Evolutionary conservation across 345 rosid species (phyloP).

Genomic region (Raphanus sativus): DNA sequence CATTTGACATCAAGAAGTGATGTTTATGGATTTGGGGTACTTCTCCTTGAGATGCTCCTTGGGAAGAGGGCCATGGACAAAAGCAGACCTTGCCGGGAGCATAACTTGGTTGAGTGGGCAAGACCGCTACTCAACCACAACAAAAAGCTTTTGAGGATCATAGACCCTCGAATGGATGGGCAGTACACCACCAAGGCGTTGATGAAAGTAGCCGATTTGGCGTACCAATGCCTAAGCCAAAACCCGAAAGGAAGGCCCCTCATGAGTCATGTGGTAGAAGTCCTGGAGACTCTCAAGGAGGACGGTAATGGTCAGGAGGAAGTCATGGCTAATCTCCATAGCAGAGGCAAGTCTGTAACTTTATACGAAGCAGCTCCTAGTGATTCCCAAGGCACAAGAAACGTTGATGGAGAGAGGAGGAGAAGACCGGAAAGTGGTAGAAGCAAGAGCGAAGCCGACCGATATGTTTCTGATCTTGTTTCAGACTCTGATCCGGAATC

Average conservation of each 20-base stretch:
- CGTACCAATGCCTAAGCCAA: constrained; percentile 89
- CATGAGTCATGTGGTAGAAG: constrained; percentile 80
- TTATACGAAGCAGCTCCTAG: constrained; percentile 55
- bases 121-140: constrained; percentile 80
- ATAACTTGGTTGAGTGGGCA: constrained; percentile 97
- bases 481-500: constrained; percentile 21
- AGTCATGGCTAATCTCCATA: constrained; percentile 40
- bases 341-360: constrained; percentile 41
- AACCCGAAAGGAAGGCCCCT: constrained; percentile 58
- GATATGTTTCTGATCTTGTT: not conserved
- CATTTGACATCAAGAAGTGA: constrained; percentile 96
- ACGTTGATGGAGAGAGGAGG: constrained; percentile 26
- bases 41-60: constrained; percentile 88
- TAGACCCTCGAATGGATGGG: constrained; percentile 91
- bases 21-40: constrained; percentile 95
- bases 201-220: constrained; percentile 74
- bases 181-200: constrained; percentile 63
- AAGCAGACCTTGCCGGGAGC: constrained; percentile 84
- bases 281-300: constrained; percentile 58
- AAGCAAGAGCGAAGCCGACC: constrained; percentile 47
- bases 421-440: constrained; percentile 49
- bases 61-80: constrained; percentile 97
- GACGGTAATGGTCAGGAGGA: constrained; percentile 44
- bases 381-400: constrained; percentile 29
- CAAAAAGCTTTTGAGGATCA: constrained; percentile 79